Conservation (phyloP, 2,329 filamentous ascomycete species). For the Apiospora rasikravindrae region DNA sequence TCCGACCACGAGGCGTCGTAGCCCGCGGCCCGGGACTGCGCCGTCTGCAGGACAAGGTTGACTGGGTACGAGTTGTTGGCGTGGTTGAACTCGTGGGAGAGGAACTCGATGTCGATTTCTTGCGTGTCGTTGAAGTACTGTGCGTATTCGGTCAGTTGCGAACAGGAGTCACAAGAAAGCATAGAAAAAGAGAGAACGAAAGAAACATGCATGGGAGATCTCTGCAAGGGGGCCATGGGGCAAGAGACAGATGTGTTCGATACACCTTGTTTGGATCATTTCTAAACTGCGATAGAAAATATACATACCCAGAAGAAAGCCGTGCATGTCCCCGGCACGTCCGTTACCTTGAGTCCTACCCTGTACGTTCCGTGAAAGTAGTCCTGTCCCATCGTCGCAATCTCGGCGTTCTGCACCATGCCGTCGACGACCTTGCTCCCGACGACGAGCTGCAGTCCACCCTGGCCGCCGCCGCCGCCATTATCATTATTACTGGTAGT, state of each 20-base stretch:
- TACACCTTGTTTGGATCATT: background rate
- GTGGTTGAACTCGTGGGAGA: constrained; percentile 67
- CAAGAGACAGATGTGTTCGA: background rate
- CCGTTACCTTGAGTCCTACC: constrained; percentile 68
- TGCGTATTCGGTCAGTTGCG: background rate
- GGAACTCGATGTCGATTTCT: constrained; percentile 82
- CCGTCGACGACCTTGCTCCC: constrained; percentile 49
- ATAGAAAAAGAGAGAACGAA: background rate
- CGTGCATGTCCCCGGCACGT: constrained; percentile 69
- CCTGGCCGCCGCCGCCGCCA: too few species aligned
- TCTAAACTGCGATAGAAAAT: background rate
- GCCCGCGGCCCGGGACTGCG: constrained; percentile 59
- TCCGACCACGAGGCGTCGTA: constrained; percentile 67
- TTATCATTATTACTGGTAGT: constrained; percentile 32
- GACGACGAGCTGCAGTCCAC: constrained; percentile 65
- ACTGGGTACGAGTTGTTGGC: constrained; percentile 60
- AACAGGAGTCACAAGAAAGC: background rate
- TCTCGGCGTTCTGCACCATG: constrained; percentile 66
- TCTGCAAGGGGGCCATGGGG: background rate
- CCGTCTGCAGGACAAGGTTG: constrained; percentile 78
- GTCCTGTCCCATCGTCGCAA: constrained; percentile 65
- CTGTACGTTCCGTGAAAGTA: constrained; percentile 74
- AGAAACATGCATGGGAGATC: background rate
- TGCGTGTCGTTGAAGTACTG: constrained; percentile 80
- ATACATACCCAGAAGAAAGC: constrained; percentile 77